Percentiles rank a stretch among this genome's conserved stretches.
Conservation (phyloP, 805 yeast genomes). For the Candida ovalis region DNA sequence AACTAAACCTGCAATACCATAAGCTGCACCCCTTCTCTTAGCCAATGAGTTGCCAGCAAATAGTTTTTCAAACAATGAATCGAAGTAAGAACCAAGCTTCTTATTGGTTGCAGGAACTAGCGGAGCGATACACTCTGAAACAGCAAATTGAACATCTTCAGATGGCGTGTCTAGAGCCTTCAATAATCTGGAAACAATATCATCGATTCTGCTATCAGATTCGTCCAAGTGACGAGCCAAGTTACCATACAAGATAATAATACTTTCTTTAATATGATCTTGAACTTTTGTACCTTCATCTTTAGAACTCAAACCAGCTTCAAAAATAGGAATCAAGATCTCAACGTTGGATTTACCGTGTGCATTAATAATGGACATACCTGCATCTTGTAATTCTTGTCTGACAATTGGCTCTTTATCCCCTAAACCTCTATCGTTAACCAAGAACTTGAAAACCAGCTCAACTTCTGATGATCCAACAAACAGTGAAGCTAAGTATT, state of each 20-base stretch:
- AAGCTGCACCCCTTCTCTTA: slow-evolving; percentile 89
- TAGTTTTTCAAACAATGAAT: slow-evolving; percentile 54
- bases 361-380: slow-evolving; percentile 60
- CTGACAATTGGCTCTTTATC: slow-evolving; percentile 72
- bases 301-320: slow-evolving; percentile 52
- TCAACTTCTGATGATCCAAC: slow-evolving; percentile 41
- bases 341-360: slow-evolving; percentile 73
- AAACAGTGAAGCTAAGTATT: slow-evolving; percentile 49
- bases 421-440: slow-evolving; percentile 59
- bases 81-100: slow-evolving; percentile 51
- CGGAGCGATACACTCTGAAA: slow-evolving; percentile 83
- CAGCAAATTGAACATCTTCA: slow-evolving; percentile 84
- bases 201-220: slow-evolving; percentile 60
- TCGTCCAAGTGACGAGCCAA: slow-evolving; percentile 78
- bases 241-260: slow-evolving; percentile 85
- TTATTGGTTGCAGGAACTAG: slow-evolving; percentile 57
- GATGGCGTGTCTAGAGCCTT: slow-evolving; percentile 81
- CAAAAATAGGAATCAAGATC: slow-evolving; percentile 75
- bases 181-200: slow-evolving; percentile 66
- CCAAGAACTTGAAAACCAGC: slow-evolving; percentile 55
- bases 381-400: slow-evolving; percentile 87
- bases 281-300: slow-evolving; percentile 45
- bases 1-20: slow-evolving; percentile 91
- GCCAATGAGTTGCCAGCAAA: slow-evolving; percentile 47
- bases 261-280: slow-evolving; percentile 69